phyloP scores from a whole-genome alignment of 805 yeast species.

The Lachancea lanzarotensis region DNA sequence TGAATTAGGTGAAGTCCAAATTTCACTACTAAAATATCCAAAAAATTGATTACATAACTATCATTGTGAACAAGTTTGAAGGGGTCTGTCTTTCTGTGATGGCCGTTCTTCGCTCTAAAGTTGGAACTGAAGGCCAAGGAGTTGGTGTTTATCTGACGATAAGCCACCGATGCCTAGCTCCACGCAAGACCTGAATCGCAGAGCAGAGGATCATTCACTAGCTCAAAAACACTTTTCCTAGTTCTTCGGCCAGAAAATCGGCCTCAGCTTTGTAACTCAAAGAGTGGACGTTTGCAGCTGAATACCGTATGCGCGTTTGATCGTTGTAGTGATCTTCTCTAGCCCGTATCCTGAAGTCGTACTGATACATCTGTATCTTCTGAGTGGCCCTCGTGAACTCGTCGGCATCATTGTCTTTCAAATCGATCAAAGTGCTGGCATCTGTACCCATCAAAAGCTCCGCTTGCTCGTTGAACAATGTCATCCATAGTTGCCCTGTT shows the following conservation, averaged over 20 bases:
- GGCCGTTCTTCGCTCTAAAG: too few relatives aligned
- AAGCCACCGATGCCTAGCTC: neutral
- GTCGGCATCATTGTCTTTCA: constrained; percentile 42
- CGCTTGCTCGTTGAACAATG: constrained; percentile 84
- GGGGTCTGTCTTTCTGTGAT: too few relatives aligned
- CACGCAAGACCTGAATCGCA: neutral
- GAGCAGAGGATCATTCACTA: neutral
- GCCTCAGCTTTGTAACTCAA: constrained; percentile 56
- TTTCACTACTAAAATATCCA: too few relatives aligned
- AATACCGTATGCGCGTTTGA: constrained; percentile 66
- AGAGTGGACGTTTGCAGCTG: constrained; percentile 47
- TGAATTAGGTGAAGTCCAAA: too few relatives aligned
- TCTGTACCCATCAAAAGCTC: constrained; percentile 53
- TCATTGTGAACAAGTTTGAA: too few relatives aligned
- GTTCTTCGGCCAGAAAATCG: constrained; percentile 43
- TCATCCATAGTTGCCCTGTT: constrained; percentile 80
- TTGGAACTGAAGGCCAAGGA: too few relatives aligned
- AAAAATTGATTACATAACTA: too few relatives aligned
- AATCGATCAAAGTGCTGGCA: constrained; percentile 50
- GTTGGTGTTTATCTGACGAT: too few relatives aligned
- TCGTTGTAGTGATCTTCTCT: constrained; percentile 81
- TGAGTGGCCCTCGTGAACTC: constrained; percentile 42
- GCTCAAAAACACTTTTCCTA: constrained; percentile 22
- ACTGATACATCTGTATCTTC: constrained; percentile 59
- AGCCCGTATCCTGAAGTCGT: constrained; percentile 69